phyloP scores from a whole-genome alignment of 441 rosid species.

The Syzygium syzygioides region DNA sequence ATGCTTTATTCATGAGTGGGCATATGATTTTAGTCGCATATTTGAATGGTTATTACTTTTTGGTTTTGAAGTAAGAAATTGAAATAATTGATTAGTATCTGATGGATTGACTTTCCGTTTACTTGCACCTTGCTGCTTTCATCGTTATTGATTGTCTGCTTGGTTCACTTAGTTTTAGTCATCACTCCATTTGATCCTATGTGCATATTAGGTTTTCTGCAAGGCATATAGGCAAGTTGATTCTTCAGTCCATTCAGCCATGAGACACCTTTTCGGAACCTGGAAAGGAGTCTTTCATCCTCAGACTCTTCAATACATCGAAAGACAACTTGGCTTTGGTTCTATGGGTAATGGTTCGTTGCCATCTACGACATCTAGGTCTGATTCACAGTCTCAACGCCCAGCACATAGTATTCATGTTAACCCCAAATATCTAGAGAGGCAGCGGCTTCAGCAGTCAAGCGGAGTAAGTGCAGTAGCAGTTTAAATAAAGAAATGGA shows the following conservation, averaged over 20 bases:
- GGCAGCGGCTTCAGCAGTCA: slow-evolving; percentile 89
- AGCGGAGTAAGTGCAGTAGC: slow-evolving; percentile 51
- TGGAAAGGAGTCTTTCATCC: slow-evolving; percentile 98
- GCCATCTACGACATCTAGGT: slow-evolving; percentile 44
- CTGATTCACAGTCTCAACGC: slow-evolving; percentile 66
- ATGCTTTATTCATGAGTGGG: neutral
- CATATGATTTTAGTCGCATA: neutral
- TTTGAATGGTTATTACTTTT: neutral
- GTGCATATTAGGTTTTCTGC: slow-evolving; percentile 65
- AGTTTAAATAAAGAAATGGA: neutral
- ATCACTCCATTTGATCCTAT: neutral
- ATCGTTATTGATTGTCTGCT: neutral
- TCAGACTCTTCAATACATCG: slow-evolving; percentile 71
- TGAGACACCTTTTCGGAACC: slow-evolving; percentile 98
- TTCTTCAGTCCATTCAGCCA: slow-evolving; percentile 65
- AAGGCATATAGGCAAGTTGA: slow-evolving; percentile 89
- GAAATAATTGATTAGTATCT: neutral
- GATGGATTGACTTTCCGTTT: neutral
- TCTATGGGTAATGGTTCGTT: slow-evolving; percentile 60
- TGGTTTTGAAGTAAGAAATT: neutral
- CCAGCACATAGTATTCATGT: slow-evolving; percentile 93
- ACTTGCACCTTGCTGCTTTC: neutral
- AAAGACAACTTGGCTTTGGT: slow-evolving; percentile 87
- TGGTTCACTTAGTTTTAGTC: neutral
- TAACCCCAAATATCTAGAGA: slow-evolving; percentile 94